phyloP scores from a whole-genome alignment of 495 filamentous ascomycete genomes.

The Hypoxylon trugodes region DNA sequence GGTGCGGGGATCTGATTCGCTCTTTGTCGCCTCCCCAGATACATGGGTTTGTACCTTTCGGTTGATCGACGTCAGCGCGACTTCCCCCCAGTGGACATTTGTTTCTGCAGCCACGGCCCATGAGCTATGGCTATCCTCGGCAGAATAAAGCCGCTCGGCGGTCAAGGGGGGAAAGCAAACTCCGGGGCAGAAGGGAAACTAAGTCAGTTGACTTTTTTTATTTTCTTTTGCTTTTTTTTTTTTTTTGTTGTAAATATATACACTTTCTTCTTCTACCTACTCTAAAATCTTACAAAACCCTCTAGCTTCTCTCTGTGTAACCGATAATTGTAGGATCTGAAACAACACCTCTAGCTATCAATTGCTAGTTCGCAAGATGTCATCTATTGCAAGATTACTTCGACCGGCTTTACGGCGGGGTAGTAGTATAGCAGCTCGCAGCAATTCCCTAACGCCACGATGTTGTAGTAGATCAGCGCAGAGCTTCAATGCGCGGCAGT shows the following conservation, averaged over 20 bases:
- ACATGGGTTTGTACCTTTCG: neutral
- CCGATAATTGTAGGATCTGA: neutral
- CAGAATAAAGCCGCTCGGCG: conserved; percentile 38
- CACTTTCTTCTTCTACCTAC: neutral
- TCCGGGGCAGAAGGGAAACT: conserved; percentile 23
- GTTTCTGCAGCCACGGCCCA: conserved; percentile 22
- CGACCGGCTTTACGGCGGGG: conserved; percentile 71
- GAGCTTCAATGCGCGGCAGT: conserved; percentile 52
- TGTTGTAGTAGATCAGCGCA: conserved; percentile 47
- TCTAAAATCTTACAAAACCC: neutral
- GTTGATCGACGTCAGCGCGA: conserved; percentile 34
- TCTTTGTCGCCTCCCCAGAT: conserved; percentile 17
- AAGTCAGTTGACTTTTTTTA: neutral
- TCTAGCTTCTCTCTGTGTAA: neutral
- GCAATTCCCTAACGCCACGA: conserved; percentile 56
- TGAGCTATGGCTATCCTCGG: conserved; percentile 50
- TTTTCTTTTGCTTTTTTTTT: conserved; percentile 1
- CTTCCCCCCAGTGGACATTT: conserved; percentile 2
- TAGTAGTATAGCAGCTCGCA: conserved; percentile 53
- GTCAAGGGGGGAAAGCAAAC: conserved; percentile 14
- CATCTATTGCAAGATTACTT: conserved; percentile 72
- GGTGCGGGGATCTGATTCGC: conserved; percentile 15
- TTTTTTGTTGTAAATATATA: conserved; percentile 3
- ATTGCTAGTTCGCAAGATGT: conserved; percentile 59
- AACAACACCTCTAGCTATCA: neutral